phyloP scores from a whole-genome alignment of 768 basidiomycete genomes.

The Phaffia australis region DNA sequence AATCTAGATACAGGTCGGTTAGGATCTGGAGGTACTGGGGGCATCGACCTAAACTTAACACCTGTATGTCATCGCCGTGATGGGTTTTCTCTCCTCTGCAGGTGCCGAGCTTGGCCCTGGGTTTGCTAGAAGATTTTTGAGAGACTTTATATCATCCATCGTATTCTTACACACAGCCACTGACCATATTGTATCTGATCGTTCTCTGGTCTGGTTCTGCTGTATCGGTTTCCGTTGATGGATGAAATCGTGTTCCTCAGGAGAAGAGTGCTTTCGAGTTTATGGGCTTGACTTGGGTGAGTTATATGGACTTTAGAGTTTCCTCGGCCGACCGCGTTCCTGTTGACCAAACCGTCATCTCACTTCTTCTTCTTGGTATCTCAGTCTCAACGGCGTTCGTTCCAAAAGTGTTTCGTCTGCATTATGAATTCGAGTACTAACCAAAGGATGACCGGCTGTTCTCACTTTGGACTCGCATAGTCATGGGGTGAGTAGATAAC shows the following conservation, averaged over 20 bases:
- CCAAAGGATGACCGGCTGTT: too few species aligned
- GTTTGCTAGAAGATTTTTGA: neutral
- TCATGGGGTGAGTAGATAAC: too few species aligned
- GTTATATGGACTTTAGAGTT: too few species aligned
- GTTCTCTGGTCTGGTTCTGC: neutral
- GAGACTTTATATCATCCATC: neutral
- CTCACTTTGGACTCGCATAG: too few species aligned
- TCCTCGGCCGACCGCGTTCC: too few species aligned
- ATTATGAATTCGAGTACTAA: too few species aligned
- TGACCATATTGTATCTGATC: neutral
- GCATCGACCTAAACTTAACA: constrained; percentile 24
- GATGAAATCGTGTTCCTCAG: neutral
- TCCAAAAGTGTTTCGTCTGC: too few species aligned
- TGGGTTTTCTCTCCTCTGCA: neutral
- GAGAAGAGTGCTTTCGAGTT: constrained; percentile 26
- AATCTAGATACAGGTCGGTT: constrained; percentile 20
- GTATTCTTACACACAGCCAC: neutral
- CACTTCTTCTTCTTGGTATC: too few species aligned
- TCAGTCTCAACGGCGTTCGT: too few species aligned
- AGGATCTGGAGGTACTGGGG: constrained; percentile 5
- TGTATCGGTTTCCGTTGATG: neutral
- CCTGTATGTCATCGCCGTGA: constrained; percentile 13
- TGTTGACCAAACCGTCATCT: too few species aligned
- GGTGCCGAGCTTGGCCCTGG: too few species aligned
- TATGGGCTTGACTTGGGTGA: constrained; percentile 21